phyloP scores from a whole-genome alignment of 106 monocot species.

The Chionographis japonica region DNA sequence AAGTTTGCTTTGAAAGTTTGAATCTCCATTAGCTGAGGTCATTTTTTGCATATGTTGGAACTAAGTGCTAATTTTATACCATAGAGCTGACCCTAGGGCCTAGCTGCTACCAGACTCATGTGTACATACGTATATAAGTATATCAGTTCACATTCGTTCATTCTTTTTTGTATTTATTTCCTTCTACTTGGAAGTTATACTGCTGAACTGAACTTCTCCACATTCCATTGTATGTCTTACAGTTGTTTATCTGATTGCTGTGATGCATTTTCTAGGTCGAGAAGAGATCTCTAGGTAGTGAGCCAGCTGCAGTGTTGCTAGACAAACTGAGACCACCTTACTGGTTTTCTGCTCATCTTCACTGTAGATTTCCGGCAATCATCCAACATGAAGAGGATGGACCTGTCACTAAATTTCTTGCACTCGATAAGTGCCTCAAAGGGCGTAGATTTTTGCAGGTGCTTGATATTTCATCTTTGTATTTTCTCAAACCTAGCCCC shows the following conservation, averaged over 20 bases:
- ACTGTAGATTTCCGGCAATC: slow-evolving; percentile 85
- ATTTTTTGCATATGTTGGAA: no score
- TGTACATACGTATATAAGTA: no score
- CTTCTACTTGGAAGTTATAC: no score
- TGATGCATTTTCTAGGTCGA: slow-evolving; percentile 41
- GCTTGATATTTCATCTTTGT: not conserved
- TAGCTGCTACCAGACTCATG: no score
- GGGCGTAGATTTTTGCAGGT: slow-evolving; percentile 80
- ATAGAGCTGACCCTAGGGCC: no score
- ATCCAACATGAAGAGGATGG: slow-evolving; percentile 82
- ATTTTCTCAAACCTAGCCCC: not conserved
- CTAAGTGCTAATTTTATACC: no score
- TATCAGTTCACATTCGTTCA: no score
- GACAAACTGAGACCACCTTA: slow-evolving; percentile 69
- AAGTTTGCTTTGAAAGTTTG: no score
- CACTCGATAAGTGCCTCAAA: slow-evolving; percentile 90
- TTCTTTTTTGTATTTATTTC: no score
- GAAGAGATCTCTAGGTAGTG: slow-evolving; percentile 70
- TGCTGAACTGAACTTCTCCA: no score
- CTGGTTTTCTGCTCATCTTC: slow-evolving; percentile 96
- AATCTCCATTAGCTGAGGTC: no score
- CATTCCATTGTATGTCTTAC: not conserved
- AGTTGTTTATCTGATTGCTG: not conserved
- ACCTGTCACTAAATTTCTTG: slow-evolving; percentile 84
- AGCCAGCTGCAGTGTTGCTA: slow-evolving; percentile 70